Evolutionary conservation across 495 filamentous ascomycete species (phyloP).

Genomic region (Aspergillus ostianus): DNA sequence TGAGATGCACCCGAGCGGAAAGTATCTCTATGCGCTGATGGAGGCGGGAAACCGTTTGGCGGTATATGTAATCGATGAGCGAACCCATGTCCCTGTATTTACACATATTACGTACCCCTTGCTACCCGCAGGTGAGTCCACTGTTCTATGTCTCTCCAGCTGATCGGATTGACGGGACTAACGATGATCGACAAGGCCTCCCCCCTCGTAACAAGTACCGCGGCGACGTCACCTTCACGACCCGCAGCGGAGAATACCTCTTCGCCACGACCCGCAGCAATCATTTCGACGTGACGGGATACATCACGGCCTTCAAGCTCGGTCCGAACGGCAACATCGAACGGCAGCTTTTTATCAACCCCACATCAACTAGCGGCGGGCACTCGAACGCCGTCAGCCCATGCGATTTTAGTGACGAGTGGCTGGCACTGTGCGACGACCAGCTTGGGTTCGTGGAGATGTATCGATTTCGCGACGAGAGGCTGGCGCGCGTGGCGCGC

Average conservation of each 20-base stretch:
- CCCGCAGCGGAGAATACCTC: constrained; percentile 63
- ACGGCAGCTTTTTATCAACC: constrained; percentile 73
- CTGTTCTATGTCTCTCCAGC: not conserved
- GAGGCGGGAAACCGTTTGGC: constrained; percentile 78
- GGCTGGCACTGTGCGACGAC: constrained; percentile 80
- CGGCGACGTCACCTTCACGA: constrained; percentile 71
- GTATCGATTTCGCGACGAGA: constrained; percentile 78
- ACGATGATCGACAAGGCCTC: constrained; percentile 33
- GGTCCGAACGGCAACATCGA: constrained; percentile 68
- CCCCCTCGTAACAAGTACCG: constrained; percentile 60
- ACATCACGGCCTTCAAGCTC: constrained; percentile 74
- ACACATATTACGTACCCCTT: constrained; percentile 73
- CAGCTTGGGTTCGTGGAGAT: constrained; percentile 84
- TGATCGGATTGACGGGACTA: constrained; percentile 19
- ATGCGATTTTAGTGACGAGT: constrained; percentile 79
- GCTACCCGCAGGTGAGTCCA: constrained; percentile 62
- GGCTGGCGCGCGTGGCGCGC: constrained; percentile 68
- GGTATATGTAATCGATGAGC: constrained; percentile 75
- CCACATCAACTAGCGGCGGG: constrained; percentile 79
- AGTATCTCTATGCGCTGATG: constrained; percentile 82
- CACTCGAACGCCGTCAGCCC: constrained; percentile 82
- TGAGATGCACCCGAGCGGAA: constrained; percentile 70
- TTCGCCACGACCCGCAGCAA: constrained; percentile 82
- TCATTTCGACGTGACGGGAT: constrained; percentile 70
- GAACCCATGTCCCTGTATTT: constrained; percentile 76